Evolutionary conservation across 2,329 filamentous ascomycete genomes (phyloP), one percentile per base, ranked within the genome.

Genomic region (Pseudogymnoascus sp.): DNA sequence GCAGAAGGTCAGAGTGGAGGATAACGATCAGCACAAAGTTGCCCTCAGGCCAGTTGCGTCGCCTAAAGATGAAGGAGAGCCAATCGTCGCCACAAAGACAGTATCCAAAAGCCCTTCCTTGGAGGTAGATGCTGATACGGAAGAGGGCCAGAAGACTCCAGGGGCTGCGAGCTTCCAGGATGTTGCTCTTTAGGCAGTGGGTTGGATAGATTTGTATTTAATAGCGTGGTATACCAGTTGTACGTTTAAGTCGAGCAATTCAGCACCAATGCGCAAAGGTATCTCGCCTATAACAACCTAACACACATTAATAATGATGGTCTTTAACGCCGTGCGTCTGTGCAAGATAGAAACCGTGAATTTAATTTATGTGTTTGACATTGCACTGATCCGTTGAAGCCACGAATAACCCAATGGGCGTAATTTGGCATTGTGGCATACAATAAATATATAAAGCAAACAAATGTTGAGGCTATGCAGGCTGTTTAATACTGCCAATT

Each of bases 91-190:
- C n/a, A 3, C n/a, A 33, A 41, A 33, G 11, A 44, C 59, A 29
- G 59, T 35, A 26, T 13, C 40, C 59, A 50, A 60, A 6, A 50
- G 35, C 39, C 57, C 33, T 59, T 40, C 57, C 50, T 29, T 59
- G 59, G 61, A 57, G 41, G 40, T 21, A 39, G 40, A 57, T 59
- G 39, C 50, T 61, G 60, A 62, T 29, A 39, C 21, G 26, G 36
- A 40, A 17, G 58, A 60, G 54, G 60, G 57, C 13, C 10, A 7
- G 17, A 60, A 75, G 41, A 81, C 81, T 5, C 78, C 82, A 2
- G 78, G 76, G 15, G 82, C 84, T 65, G 79, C 81, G 0, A 77
- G 82, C n/a, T 86, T 87, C 71, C 83, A 86, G 67, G 82, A 87
- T 66, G 83, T 87, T 54, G 82, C 81, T 63, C 73, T 87, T 67